Conservation (phyloP, 495 filamentous ascomycete species). For the Glutinoglossum americanum region DNA sequence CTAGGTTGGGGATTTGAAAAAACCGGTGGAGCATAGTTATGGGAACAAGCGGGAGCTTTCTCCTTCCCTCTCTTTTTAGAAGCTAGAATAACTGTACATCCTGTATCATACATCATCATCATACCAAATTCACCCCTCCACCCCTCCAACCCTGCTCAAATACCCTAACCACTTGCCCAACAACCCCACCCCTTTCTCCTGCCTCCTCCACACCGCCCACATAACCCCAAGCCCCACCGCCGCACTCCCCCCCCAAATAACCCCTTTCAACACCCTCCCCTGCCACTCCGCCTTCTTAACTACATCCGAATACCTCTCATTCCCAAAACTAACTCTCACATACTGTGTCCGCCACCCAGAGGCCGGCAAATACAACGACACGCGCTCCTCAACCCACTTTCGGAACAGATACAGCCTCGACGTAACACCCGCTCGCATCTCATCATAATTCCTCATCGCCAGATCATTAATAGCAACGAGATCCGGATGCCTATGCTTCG, state of each 20-base stretch:
- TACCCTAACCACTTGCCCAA: background rate
- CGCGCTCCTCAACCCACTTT: slow-evolving; percentile 69
- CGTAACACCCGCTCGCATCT: slow-evolving; percentile 73
- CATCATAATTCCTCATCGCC: slow-evolving; percentile 73
- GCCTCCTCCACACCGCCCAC: background rate
- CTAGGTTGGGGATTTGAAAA: background rate
- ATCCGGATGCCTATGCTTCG: slow-evolving; percentile 45
- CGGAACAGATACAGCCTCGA: slow-evolving; percentile 52
- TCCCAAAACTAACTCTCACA: slow-evolving; percentile 76
- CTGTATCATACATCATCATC: background rate
- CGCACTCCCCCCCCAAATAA: background rate
- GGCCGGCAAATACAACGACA: slow-evolving; percentile 51
- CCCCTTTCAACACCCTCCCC: slow-evolving; percentile 23
- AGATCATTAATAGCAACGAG: slow-evolving; percentile 83
- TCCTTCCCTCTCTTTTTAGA: too few relatives aligned
- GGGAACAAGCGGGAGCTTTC: background rate
- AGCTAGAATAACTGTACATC: background rate
- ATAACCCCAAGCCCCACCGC: background rate
- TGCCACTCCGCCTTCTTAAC: slow-evolving; percentile 44
- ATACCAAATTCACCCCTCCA: background rate
- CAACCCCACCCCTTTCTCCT: background rate
- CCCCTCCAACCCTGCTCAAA: background rate
- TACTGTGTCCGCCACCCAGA: slow-evolving; percentile 86
- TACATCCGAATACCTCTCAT: slow-evolving; percentile 75
- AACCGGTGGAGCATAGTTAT: background rate